Evolutionary conservation across 2,329 filamentous ascomycete genomes (phyloP).

Genomic region (Fusarium annulatum): DNA sequence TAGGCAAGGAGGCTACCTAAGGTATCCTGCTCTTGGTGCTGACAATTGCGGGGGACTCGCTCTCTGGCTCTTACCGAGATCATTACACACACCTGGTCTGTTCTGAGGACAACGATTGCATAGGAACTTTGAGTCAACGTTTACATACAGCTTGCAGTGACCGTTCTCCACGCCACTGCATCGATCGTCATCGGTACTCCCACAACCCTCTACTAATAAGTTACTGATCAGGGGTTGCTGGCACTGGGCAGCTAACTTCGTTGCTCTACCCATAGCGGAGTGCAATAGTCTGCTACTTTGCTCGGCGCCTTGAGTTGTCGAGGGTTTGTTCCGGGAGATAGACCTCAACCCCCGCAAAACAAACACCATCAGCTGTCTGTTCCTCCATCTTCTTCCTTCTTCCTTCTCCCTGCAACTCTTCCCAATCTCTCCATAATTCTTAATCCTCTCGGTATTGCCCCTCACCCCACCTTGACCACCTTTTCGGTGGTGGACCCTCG

Average conservation of each 20-base stretch:
- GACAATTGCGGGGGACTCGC: constrained; percentile 36
- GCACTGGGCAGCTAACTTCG: constrained; percentile 4
- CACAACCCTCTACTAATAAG: constrained; percentile 10
- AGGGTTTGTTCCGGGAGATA: constrained; percentile 10
- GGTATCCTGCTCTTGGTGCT: constrained; percentile 21
- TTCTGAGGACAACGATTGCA: constrained; percentile 30
- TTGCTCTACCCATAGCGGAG: constrained; percentile 7
- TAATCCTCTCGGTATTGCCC: constrained; percentile 18
- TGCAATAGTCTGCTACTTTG: constrained; percentile 1
- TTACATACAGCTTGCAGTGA: constrained; percentile 5
- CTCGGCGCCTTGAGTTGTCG: neutral
- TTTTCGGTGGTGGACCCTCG: constrained; percentile 34
- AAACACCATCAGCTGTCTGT: constrained; percentile 27
- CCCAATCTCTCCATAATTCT: constrained; percentile 33
- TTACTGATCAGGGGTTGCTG: constrained; percentile 27
- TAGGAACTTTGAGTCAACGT: constrained; percentile 12
- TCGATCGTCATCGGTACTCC: constrained; percentile 45
- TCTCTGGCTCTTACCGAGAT: constrained; percentile 32
- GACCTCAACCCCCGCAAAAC: constrained; percentile 20
- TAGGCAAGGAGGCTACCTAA: constrained; percentile 16
- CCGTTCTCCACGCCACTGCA: constrained; percentile 41
- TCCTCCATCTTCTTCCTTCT: constrained; percentile 14
- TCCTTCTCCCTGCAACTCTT: constrained; percentile 20
- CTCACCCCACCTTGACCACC: constrained; percentile 33
- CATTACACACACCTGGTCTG: constrained; percentile 7